Evolutionary conservation across 495 filamentous ascomycete species (phyloP), one percentile per base, ranked within the genome.

Genomic region (Aspergillus incahuasiensis): DNA sequence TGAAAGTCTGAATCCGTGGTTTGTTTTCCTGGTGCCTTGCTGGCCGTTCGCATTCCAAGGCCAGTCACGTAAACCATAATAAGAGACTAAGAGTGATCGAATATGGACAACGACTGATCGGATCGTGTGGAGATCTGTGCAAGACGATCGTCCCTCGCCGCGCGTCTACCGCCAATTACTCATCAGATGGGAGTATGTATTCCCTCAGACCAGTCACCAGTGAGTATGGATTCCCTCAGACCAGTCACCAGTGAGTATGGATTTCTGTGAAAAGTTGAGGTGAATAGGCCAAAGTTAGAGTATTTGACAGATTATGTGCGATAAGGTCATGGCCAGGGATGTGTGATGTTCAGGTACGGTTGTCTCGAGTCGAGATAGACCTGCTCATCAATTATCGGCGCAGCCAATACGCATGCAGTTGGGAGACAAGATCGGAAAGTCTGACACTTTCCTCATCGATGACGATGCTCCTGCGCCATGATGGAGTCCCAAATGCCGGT

Each of bases 61-160:
- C 32, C 6, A 15, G 32, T 35, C 32, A 35, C 32, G 32, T 35
- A n/a, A n/a, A n/a, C n/a, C n/a, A n/a, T n/a, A n/a, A n/a, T n/a
- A 35, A 35, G 32, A 35, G 32, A 15, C 32, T 35, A 35, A 5
- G 4, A 2, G 12, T 15, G 2, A 35, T 35, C 32, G 8, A 9
- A 5, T 5, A 35, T 11, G 2, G 32, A 11, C 32, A 9, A 40
- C 13, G 38, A 40, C n/a, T 40, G 38, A 40, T 40, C 38, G 38
- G 13, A 46, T 16, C 25, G 44, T 19, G 39, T 51, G 52, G 35
- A 48, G 51, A 48, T 44, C 54, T 45, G 30, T 38, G 57, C 52
- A 45, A 41, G 58, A 60, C 28, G 61, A 64, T 63, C 57, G 57
- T 40, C 61, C 52, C 48, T 55, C 52, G 61, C 61, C 61, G 61